A percentile compares a stretch with the other conserved stretches of the same genome.
Evolutionary conservation across 1,139 yeast genomes (phyloP).

Genomic region (Ashbya aceris): DNA sequence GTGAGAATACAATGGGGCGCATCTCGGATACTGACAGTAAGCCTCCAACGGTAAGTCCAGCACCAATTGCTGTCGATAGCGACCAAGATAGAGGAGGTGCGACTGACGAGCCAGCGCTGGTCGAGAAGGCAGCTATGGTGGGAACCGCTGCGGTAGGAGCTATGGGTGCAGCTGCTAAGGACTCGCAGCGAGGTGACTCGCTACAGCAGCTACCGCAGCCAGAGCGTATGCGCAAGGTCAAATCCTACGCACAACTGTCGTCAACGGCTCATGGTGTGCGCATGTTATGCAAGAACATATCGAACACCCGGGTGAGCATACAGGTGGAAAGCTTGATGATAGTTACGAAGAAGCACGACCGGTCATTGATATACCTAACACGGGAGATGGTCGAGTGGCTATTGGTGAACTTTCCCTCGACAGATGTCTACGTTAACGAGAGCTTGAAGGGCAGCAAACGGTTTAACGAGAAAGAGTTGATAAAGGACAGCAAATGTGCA

Average conservation of each 20-base stretch:
- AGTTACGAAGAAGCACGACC: slow-evolving; percentile 80
- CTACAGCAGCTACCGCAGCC: no score
- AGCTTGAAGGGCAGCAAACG: slow-evolving; percentile 52
- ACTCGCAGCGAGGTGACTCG: no score
- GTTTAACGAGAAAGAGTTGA: slow-evolving; percentile 43
- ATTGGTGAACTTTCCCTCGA: slow-evolving; percentile 38
- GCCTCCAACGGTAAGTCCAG: no score
- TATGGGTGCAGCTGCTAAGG: no score
- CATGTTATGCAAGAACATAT: slow-evolving; percentile 63
- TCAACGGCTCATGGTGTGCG: slow-evolving; percentile 85
- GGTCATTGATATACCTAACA: slow-evolving; percentile 62
- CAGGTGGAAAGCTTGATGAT: slow-evolving; percentile 65
- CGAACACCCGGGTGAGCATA: slow-evolving; percentile 63
- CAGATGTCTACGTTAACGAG: slow-evolving; percentile 62
- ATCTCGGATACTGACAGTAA: no score
- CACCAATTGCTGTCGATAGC: no score
- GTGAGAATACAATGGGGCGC: no score
- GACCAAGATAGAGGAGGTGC: no score
- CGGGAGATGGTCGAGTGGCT: slow-evolving; percentile 76
- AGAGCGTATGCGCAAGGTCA: slow-evolving; percentile 17
- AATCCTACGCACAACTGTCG: slow-evolving; percentile 65
- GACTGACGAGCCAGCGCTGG: no score
- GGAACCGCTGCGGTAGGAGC: no score
- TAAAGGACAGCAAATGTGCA: slow-evolving; percentile 21
- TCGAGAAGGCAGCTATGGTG: no score